Conservation (phyloP, 441 rosid genomes). For the Croton laevigatus region DNA sequence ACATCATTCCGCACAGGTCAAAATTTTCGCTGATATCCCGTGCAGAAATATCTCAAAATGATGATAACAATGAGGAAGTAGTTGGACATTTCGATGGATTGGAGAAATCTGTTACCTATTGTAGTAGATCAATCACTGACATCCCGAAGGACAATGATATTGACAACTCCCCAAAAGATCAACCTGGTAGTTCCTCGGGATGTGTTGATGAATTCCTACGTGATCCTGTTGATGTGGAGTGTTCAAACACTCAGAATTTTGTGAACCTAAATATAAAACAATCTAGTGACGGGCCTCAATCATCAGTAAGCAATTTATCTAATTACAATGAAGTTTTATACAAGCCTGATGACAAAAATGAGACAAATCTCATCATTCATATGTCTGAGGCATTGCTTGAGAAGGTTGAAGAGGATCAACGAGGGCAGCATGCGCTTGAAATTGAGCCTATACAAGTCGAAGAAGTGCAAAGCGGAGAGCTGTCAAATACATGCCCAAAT, state of each 20-base stretch:
- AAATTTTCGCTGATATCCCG: conserved; percentile 21
- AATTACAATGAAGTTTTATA: conserved; percentile 8
- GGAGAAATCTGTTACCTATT: conserved; percentile 23
- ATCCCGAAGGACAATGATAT: conserved; percentile 22
- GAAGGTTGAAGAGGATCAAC: conserved; percentile 21
- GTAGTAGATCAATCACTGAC: conserved; percentile 13
- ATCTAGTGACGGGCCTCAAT: conserved; percentile 18
- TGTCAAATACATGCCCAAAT: conserved; percentile 22
- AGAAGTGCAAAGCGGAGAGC: conserved; percentile 18
- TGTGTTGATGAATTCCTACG: conserved; percentile 43
- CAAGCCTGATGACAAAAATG: conserved; percentile 20
- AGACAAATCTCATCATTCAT: conserved; percentile 11
- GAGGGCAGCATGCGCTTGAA: conserved; percentile 22
- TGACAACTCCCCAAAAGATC: conserved; percentile 23
- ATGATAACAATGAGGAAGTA: conserved; percentile 20
- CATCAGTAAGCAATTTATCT: conserved; percentile 20
- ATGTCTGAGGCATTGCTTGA: conserved; percentile 10
- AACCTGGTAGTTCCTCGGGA: conserved; percentile 35
- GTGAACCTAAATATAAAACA: conserved; percentile 19
- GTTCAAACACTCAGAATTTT: conserved; percentile 26
- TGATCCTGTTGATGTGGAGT: conserved; percentile 36
- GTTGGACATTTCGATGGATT: conserved; percentile 13
- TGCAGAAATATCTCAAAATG: conserved; percentile 19
- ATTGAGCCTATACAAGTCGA: background rate
- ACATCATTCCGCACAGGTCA: conserved; percentile 32